These are phyloP conservation scores for Coniochaeta sp. DNA, from an alignment of 2,329 filamentous ascomycete species.

Conservation along the genomic window DNA sequence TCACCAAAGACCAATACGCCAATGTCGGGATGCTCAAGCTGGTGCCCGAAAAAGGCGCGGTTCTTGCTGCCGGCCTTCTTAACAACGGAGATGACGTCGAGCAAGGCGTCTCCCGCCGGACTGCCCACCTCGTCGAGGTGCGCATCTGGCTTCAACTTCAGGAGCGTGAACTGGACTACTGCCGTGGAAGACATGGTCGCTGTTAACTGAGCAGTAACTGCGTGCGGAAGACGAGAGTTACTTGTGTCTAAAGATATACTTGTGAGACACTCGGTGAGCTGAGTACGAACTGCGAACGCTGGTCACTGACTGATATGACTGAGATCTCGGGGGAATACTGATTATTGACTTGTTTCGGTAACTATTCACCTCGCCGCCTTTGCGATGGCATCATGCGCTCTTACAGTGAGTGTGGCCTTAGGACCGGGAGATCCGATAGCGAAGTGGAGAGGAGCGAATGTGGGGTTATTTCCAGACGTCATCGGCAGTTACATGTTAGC, in stretches of 20 bases:
- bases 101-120: neutral
- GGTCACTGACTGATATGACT: neutral
- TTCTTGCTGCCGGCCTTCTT: neutral
- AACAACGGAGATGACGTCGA: neutral
- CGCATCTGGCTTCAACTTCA: slow-evolving; percentile 1
- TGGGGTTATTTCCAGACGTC: neutral
- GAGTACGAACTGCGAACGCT: neutral
- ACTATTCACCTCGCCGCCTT: neutral
- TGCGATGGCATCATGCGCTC: neutral
- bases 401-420: no score
- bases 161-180: neutral
- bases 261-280: neutral
- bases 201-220: neutral
- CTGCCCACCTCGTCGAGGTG: slow-evolving; percentile 1
- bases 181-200: neutral
- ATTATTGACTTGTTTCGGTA: no score
- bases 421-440: neutral
- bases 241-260: neutral
- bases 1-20: slow-evolving; percentile 1
- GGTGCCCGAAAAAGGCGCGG: neutral
- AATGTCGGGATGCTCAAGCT: slow-evolving; percentile 1
- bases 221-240: neutral
- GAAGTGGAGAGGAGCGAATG: neutral
- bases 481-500: neutral
- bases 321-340: no score